Percentiles rank a stretch among this genome's conserved stretches.
Conservation (phyloP, 2,329 filamentous ascomycete species). For the Didymella pomorum region DNA sequence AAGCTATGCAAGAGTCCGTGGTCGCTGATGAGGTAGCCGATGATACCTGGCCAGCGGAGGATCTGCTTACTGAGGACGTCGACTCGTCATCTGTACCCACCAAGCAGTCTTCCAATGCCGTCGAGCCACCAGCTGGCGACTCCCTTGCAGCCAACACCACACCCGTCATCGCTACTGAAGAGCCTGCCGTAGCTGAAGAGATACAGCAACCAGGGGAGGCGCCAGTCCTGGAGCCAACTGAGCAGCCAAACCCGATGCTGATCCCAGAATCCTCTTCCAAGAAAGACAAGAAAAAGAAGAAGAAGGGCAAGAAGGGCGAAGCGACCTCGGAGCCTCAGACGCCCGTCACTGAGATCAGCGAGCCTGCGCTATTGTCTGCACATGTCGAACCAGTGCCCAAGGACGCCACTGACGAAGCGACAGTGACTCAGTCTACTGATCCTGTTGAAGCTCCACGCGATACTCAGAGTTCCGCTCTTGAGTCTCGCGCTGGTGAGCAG, state of each 20-base stretch:
- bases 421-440: background rate
- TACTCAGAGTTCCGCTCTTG: background rate
- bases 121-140: background rate
- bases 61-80: constrained; percentile 19
- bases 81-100: background rate
- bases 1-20: background rate
- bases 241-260: too few species aligned
- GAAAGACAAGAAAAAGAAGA: constrained; percentile 40
- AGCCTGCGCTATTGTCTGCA: constrained; percentile 3
- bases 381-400: background rate
- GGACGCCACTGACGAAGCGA: constrained; percentile 1
- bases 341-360: constrained; percentile 12
- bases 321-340: constrained; percentile 31
- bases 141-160: background rate
- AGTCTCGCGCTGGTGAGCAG: background rate
- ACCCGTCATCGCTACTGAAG: background rate
- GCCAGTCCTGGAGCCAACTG: too few species aligned
- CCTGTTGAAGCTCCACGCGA: background rate
- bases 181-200: constrained; percentile 4
- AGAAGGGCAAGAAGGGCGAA: constrained; percentile 38
- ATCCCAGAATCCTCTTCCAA: constrained; percentile 22
- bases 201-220: background rate
- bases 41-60: constrained; percentile 15
- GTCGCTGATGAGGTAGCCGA: background rate
- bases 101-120: background rate